Evolutionary conservation across 2,329 filamentous ascomycete species (phyloP), one percentile per base, ranked within the genome.

Genomic region (Hymenoscyphus scutula): DNA sequence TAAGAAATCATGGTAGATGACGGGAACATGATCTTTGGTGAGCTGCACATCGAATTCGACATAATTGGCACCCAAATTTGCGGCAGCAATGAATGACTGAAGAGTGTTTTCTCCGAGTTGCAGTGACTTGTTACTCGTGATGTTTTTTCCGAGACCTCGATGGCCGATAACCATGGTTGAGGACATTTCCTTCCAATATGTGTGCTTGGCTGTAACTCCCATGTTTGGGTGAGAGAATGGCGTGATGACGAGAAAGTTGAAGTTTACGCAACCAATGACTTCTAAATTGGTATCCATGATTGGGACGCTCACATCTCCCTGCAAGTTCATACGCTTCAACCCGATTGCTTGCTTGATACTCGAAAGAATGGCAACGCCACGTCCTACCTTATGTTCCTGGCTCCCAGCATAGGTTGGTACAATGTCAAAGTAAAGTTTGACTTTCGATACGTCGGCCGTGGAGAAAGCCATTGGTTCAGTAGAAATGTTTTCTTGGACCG

Each of bases 1-100:
- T 15, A 98, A 82, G 73, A 99, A 99, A 76, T 99, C 95, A 74
- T 99, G 95, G 74, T 99, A 99, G 71, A 99, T 97, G 67, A 99
- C 94, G 0, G 95, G 95, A 1, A 99, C 92, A 71, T 96, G 92
- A 74, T 99, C 95, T 73, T 99, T 99, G n/a, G 95, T 99, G 45
- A 99, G 81, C 74, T 99, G 95, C 0, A 99, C 95, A 74, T 99
- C 95, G 72, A 90, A 88, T 69, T 89, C 86, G 55, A 89, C 86
- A 69, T 89, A 89, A 61, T 88, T 84, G 2, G 86, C 95, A 8
- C 95, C 95, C 58, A 99, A 77, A 69, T 97, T 98, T 53, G 94
- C 93, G 1, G 95, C 95, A 2, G 94, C 92, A 72, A 98, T 97
- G 77, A 99, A 99, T 0, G 95, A 98, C 61, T 89, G 90, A 29